Evolutionary conservation across 768 basidiomycete genomes (phyloP), one percentile per base, ranked within the genome.

Genomic region (Russula abietina): DNA sequence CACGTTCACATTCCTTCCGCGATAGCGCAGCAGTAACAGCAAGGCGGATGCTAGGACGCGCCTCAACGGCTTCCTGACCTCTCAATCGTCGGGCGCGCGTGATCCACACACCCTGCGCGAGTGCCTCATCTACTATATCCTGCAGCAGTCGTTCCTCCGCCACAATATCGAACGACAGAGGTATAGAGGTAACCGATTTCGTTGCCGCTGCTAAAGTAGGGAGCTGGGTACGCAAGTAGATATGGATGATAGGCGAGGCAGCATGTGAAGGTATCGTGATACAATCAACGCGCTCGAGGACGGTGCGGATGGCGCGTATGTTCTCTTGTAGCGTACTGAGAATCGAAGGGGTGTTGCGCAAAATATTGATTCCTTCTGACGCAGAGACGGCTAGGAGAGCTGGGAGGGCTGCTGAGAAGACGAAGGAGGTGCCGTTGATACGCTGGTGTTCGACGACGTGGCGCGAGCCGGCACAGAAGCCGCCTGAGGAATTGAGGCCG

Each of bases 371-470:
- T 7, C 86, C 92, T 69, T 93, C 88, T 0, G 91, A 94, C 2
- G 86, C 91, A 67, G 88, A 85, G 66, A 93, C 93, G 22, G 92
- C 86, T 43, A 98, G 85, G 48, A 95, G 81, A 3, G 92, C 84
- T 0, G 97, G 97, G 78, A 96, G 86, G 2, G 96, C 86, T 19
- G 97, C 97, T 1, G 96, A 97, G 79, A 93, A 99, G 62, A 99
- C 93, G 72, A 93, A 96, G 0, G 93, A 86, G 4, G 93, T 87
- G 17, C 91, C 93, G 72, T 98, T 98, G 81, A 96, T 97, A 51
- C 93, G 93, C 84, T 97, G 96, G 71, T 99, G 96, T 65, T 91
- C 84, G 26, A 93, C 84, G 33, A 97, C 90, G 45, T 84, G 81
- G 19, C 75, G 74, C 1, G 90, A 88, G 28, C 97, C 97, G 3